Base-by-base conservation (phyloP, 1,284 basidiomycete genomes). In the Coniophora puteana region DNA sequence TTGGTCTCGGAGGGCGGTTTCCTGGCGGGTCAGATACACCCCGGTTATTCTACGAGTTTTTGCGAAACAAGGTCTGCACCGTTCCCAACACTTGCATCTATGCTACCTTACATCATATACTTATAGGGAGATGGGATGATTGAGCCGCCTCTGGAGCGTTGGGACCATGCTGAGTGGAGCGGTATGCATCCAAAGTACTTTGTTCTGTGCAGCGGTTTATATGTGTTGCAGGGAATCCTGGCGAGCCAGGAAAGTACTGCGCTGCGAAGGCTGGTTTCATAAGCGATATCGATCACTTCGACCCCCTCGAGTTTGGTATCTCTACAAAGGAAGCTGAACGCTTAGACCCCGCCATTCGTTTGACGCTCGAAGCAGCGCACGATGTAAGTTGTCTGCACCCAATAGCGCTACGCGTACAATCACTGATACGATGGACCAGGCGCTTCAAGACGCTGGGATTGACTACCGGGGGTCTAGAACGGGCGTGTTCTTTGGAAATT, bases 381-480 rank as follows among this genome's bases (percentile, higher is more conserved):
- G 50, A 56, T 22, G 56, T 60, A 10, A 5, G 49, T 40, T 13
- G 3, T 34, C n/a, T n/a, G n/a, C n/a, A n/a, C n/a, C n/a, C n/a
- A n/a, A n/a, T n/a, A n/a, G 38, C 20, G 18, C 22, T 21, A 16
- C 17, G 16, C 16, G 30, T 31, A 38, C 17, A 27, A 20, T 38
- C 25, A 27, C 21, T 20, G 34, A 41, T 8, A 12, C 26, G 25
- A 25, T 27, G 20, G 20, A 27, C 18, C n/a, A 55, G 47, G 59
- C 58, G 5, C 44, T 65, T 10, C 52, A 62, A 43, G 54, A 62
- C 46, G 61, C 56, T 17, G 59, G 62, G 8, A 44, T 65, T 4
- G 57, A 64, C 39, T 63, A 55, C 46, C 51, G 52, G 35, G 62
- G 53, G 18, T 61, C 55, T 10, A 61, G 58, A 3, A 65, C 58